phyloP scores from a whole-genome alignment of 2,329 filamentous ascomycete species.

The Cucurbitaria berberidis region DNA sequence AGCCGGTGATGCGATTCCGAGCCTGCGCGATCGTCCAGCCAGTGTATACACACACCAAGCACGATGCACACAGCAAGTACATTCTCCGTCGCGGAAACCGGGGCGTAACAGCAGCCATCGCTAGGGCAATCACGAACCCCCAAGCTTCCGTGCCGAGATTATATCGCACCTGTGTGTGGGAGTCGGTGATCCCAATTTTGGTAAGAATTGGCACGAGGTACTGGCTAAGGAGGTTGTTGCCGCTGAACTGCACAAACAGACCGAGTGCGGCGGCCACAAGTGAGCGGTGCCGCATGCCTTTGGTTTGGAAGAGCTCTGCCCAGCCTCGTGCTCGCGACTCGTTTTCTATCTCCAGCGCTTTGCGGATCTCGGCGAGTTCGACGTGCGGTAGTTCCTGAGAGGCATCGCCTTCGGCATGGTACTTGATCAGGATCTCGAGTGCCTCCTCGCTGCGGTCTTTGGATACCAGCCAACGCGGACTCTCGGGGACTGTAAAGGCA shows the following conservation, averaged over 20 bases:
- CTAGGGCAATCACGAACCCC: slow-evolving; percentile 63
- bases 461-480: slow-evolving; percentile 68
- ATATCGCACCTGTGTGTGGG: slow-evolving; percentile 44
- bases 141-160: slow-evolving; percentile 66
- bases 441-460: slow-evolving; percentile 69
- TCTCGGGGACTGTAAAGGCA: slow-evolving; percentile 69
- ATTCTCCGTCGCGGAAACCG: slow-evolving; percentile 62
- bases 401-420: slow-evolving; percentile 67
- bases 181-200: slow-evolving; percentile 64
- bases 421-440: slow-evolving; percentile 65
- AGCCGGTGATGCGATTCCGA: slow-evolving; percentile 56
- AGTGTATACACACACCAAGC: slow-evolving; percentile 44
- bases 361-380: slow-evolving; percentile 70
- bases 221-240: slow-evolving; percentile 68
- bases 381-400: slow-evolving; percentile 65
- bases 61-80: slow-evolving; percentile 56
- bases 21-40: slow-evolving; percentile 53
- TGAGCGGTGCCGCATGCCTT: slow-evolving; percentile 69
- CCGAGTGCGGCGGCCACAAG: slow-evolving; percentile 67
- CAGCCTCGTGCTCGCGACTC: slow-evolving; percentile 60
- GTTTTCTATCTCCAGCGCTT: slow-evolving; percentile 66
- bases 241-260: slow-evolving; percentile 71
- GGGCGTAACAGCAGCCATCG: slow-evolving; percentile 62
- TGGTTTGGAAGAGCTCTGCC: slow-evolving; percentile 65
- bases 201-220: slow-evolving; percentile 68